A percentile compares a stretch with the other conserved stretches of the same genome.
Evolutionary conservation across 208 protist genomes (phyloP).

Genomic region (Zelonia costaricensis): DNA sequence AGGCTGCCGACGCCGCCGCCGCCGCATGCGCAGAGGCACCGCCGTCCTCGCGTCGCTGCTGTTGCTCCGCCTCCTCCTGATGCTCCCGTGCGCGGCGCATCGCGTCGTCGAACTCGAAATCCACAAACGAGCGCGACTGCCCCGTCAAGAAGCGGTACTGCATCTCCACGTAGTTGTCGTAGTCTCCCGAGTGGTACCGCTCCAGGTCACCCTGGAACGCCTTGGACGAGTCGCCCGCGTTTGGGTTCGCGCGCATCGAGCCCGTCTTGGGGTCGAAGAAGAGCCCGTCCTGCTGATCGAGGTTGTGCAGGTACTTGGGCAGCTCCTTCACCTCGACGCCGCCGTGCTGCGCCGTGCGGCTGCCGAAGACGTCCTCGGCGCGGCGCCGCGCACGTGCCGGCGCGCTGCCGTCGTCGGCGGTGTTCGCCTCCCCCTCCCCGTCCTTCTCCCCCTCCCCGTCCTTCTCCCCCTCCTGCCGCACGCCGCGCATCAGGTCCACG

Average conservation of each 20-base stretch:
- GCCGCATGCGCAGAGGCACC: too few species aligned
- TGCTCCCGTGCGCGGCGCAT: constrained; percentile 23
- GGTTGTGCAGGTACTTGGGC: constrained; percentile 87
- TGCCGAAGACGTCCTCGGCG: constrained; percentile 47
- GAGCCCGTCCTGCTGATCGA: constrained; percentile 58
- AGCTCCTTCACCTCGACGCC: constrained; percentile 76
- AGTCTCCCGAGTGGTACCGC: constrained; percentile 75
- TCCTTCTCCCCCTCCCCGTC: constrained; percentile 8
- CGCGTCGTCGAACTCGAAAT: constrained; percentile 79
- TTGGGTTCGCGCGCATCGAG: constrained; percentile 88
- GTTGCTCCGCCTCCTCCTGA: constrained; percentile 8
- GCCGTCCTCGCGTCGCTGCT: background rate
- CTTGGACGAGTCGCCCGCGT: constrained; percentile 57
- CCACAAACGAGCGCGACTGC: constrained; percentile 77
- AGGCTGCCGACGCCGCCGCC: background rate
- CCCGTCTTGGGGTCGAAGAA: constrained; percentile 89
- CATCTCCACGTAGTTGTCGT: constrained; percentile 76
- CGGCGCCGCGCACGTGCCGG: constrained; percentile 2
- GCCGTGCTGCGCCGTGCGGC: constrained; percentile 65
- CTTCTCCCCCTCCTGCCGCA: constrained; percentile 18
- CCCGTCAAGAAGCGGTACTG: constrained; percentile 84
- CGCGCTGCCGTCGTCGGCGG: background rate
- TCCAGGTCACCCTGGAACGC: constrained; percentile 79
- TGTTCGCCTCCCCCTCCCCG: too few species aligned
- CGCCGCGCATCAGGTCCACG: constrained; percentile 54